Conservation (phyloP, 192 early-diverging fungal genomes). For the Allomyces arbusculus region DNA sequence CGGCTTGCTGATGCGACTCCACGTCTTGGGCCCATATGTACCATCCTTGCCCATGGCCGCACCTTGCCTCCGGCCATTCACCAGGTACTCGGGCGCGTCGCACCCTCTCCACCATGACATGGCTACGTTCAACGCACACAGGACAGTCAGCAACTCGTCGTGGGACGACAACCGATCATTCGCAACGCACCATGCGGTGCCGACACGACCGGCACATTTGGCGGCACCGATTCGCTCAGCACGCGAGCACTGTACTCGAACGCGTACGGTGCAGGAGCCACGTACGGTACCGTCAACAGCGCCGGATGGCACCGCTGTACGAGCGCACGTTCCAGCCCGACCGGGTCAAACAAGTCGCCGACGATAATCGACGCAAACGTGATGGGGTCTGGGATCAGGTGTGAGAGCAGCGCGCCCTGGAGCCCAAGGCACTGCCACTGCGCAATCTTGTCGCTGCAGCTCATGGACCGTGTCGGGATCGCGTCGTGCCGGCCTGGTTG, state of each 20-base stretch:
- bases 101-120: background rate
- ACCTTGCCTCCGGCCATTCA: background rate
- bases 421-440: background rate
- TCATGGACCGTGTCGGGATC: background rate
- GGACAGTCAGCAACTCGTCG: background rate
- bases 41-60: background rate
- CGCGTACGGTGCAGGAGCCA: background rate
- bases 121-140: too few species aligned
- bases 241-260: background rate
- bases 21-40: background rate
- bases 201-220: background rate
- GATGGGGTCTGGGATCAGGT: background rate
- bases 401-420: background rate
- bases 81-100: background rate
- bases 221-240: background rate
- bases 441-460: background rate
- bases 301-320: background rate
- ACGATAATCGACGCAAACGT: background rate
- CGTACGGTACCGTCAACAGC: background rate
- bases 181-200: background rate
- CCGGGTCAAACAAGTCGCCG: background rate
- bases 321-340: background rate
- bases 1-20: background rate
- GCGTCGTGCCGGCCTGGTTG: background rate
- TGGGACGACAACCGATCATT: background rate